Evolutionary conservation across 2,329 filamentous ascomycete species (phyloP).

Genomic region (Phialophora expanda): DNA sequence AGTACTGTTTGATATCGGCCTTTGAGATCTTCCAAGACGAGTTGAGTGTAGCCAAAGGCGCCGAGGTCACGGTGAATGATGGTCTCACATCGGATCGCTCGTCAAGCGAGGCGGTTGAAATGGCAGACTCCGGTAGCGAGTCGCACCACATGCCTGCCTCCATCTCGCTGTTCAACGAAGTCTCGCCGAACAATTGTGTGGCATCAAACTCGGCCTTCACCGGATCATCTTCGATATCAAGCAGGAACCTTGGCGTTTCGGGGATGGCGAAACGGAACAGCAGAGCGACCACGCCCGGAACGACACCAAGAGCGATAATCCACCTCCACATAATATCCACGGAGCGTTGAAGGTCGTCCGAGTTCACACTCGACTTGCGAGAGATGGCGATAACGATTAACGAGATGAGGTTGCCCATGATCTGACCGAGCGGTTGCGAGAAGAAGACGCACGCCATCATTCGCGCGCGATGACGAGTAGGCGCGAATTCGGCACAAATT

Average conservation of each 20-base stretch:
- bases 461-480: constrained; percentile 66
- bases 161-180: constrained; percentile 36
- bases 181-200: constrained; percentile 61
- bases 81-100: constrained; percentile 23
- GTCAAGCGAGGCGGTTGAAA: constrained; percentile 38
- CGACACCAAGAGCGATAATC: constrained; percentile 68
- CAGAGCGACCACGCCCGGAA: constrained; percentile 68
- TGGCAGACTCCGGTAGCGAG: constrained; percentile 39
- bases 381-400: constrained; percentile 51
- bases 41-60: constrained; percentile 48
- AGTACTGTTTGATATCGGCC: constrained; percentile 49
- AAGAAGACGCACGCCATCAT: constrained; percentile 73
- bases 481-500: constrained; percentile 67
- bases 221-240: constrained; percentile 68
- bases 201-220: constrained; percentile 65
- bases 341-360: constrained; percentile 44
- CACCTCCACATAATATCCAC: constrained; percentile 71
- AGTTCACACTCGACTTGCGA: constrained; percentile 35
- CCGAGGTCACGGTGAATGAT: constrained; percentile 28
- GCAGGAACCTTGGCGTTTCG: constrained; percentile 68
- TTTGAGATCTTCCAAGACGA: constrained; percentile 48
- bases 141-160: constrained; percentile 34
- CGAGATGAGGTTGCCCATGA: constrained; percentile 67
- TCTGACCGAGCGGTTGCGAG: constrained; percentile 71
- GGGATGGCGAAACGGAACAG: constrained; percentile 70